A percentile compares a stretch with the other conserved stretches of the same genome.
These are phyloP conservation scores for Aureobasidium leucospermi DNA, from an alignment of 2,329 filamentous ascomycete genomes.

Conservation along the genomic window DNA sequence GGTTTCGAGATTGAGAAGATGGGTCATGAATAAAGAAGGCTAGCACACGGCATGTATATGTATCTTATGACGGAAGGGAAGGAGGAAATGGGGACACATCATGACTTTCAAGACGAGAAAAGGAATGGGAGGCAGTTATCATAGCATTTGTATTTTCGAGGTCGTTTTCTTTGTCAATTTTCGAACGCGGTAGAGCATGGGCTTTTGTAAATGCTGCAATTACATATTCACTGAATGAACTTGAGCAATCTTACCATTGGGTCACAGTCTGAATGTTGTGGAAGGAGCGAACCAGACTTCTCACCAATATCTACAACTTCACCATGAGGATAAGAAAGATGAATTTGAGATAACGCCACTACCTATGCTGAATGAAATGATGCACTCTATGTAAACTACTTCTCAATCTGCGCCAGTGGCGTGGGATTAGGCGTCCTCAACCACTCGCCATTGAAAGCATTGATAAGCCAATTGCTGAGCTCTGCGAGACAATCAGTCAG, in stretches of 20 bases:
- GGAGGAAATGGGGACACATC: not conserved
- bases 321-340: not conserved
- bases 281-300: not conserved
- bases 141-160: not conserved
- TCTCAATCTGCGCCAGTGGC: conserved; percentile 31
- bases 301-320: not conserved
- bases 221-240: not conserved
- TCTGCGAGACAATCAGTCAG: conserved; percentile 41
- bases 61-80: not conserved
- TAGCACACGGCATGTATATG: not conserved
- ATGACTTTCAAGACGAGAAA: not conserved
- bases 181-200: not conserved
- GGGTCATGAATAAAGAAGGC: not conserved
- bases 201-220: not conserved
- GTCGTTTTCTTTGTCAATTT: not conserved
- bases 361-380: not conserved
- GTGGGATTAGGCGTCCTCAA: conserved; percentile 49
- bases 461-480: conserved; percentile 83
- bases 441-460: conserved; percentile 97
- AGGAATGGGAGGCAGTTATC: not conserved
- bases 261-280: not conserved
- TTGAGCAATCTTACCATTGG: not conserved
- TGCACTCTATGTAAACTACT: not conserved
- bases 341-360: not conserved
- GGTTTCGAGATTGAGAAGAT: conserved; percentile 7